These are phyloP conservation scores for Eragrostis tef DNA, from an alignment of 202 grass and related monocot genomes.

Conservation along the genomic window DNA sequence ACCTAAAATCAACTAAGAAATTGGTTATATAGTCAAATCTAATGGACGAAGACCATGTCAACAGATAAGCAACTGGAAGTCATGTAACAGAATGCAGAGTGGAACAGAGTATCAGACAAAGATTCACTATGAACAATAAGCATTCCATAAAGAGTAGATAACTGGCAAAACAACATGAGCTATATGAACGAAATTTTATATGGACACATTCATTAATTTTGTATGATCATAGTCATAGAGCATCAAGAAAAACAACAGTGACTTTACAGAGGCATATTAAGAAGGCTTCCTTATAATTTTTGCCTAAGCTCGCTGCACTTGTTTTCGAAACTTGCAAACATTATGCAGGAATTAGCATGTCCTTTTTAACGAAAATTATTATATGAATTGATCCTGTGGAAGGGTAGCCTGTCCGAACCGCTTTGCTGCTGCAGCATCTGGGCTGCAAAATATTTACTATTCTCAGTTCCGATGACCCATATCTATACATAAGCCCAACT, in stretches of 20 bases:
- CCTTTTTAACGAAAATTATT: background rate
- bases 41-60: constrained; percentile 18
- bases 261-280: background rate
- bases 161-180: background rate
- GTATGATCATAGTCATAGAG: background rate
- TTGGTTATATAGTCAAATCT: background rate
- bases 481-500: no score
- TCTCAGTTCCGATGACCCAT: no score
- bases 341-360: background rate
- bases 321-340: background rate
- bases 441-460: no score
- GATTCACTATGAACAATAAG: no score
- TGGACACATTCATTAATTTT: background rate
- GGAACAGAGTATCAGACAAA: background rate
- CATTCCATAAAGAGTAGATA: background rate
- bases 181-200: background rate
- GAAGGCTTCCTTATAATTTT: background rate
- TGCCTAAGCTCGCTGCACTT: background rate
- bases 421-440: no score
- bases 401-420: background rate
- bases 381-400: background rate
- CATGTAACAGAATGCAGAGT: constrained; percentile 23
- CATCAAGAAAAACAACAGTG: background rate
- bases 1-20: background rate
- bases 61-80: constrained; percentile 7